Evolutionary conservation across 768 basidiomycete species (phyloP).

Genomic region (Clitopilus hobsonii): DNA sequence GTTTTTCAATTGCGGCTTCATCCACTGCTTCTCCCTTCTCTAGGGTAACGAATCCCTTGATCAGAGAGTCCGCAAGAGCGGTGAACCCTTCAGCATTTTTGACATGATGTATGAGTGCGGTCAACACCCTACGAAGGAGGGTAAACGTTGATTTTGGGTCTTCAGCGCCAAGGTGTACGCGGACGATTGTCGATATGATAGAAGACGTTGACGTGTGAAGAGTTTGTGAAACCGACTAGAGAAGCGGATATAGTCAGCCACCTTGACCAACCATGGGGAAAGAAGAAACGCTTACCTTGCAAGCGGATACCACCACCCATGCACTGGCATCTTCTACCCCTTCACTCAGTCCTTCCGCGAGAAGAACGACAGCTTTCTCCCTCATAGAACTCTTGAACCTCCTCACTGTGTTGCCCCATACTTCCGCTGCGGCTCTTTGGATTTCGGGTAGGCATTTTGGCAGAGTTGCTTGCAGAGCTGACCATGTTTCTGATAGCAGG

Average conservation of each 20-base stretch:
- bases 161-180: slow-evolving; percentile 41
- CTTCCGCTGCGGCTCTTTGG: slow-evolving; percentile 76
- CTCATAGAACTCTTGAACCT: slow-evolving; percentile 61
- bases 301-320: slow-evolving; percentile 74
- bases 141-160: slow-evolving; percentile 40
- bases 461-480: slow-evolving; percentile 40
- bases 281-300: slow-evolving; percentile 50
- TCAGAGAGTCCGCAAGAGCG: slow-evolving; percentile 48
- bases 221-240: slow-evolving; percentile 75
- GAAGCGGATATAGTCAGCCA: slow-evolving; percentile 4
- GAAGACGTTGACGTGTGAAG: slow-evolving; percentile 73
- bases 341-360: slow-evolving; percentile 46
- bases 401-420: slow-evolving; percentile 78
- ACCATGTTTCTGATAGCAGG: slow-evolving; percentile 60
- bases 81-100: slow-evolving; percentile 63
- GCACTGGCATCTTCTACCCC: slow-evolving; percentile 61
- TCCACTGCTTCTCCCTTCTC: slow-evolving; percentile 13
- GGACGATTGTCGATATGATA: slow-evolving; percentile 55
- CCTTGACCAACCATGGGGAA: not conserved
- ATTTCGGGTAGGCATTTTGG: slow-evolving; percentile 65
- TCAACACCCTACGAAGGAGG: slow-evolving; percentile 67
- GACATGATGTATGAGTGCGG: slow-evolving; percentile 81
- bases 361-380: slow-evolving; percentile 48
- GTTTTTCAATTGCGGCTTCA: slow-evolving; percentile 27
- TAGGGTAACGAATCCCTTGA: slow-evolving; percentile 30